Evolutionary conservation across 2,329 filamentous ascomycete species (phyloP), one percentile per base, ranked within the genome.

Genomic region (Dryadomyces quercivorus): DNA sequence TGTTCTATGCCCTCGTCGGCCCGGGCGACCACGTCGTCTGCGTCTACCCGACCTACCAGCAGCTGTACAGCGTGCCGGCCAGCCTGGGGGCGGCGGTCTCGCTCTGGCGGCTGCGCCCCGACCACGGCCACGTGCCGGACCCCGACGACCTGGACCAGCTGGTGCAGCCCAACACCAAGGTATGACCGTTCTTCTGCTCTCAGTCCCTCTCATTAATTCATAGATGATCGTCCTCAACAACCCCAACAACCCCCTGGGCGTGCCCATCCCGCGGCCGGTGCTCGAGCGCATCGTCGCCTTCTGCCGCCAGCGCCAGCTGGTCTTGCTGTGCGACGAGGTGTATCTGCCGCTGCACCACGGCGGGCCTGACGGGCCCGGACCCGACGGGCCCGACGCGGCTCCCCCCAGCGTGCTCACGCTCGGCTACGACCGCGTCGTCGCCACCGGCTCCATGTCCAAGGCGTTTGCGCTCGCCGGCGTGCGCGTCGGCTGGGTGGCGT

Each of bases 1-100:
- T 83, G 2, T 76, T 93, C 8, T 91, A 91, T 66, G 75, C 84
- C 1, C 72, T 93, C 7, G 65, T 93, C 2, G 79, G 80, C 0
- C 79, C 82, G 0, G 86, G 83, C 1, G 88, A 95, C 64, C 89
- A 95, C 73, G 85, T 92, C 49, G 78, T 95, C 56, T 93, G 87
- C 63, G 86, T 93, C 56, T 88, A 90, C 64, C 89, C 90, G 13
- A 92, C 88, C 1, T 94, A 93, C 63, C 87, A 93, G 66, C 88
- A 93, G 62, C 75, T 95, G 1, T 93, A 92, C 64, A 74, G 81
- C 10, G 79, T 94, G 1, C 88, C 89, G 0, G 74, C 76, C 60
- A 85, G 82, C 42, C 70, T 94, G 5, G 88, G 89, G 0, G 88
- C 87, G 1, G 80, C 88, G 56, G 85, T 94, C 16, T 82, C 82